Percentiles rank a stretch among this genome's conserved stretches.
Conservation (phyloP, 2,329 filamentous ascomycete species). For the Dryadomyces quercus-mongolicae region DNA sequence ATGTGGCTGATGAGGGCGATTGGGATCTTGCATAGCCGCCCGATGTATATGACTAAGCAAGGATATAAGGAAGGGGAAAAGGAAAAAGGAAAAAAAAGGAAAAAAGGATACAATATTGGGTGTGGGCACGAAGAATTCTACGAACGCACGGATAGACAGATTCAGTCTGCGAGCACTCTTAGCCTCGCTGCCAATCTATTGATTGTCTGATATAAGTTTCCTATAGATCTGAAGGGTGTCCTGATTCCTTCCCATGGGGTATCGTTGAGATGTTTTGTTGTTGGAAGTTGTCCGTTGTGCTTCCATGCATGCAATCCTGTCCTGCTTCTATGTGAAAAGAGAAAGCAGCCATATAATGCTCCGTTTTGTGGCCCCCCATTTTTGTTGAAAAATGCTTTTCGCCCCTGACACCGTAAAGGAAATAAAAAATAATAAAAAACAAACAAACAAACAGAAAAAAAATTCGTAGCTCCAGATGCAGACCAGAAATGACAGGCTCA, state of each 20-base stretch:
- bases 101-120: not conserved
- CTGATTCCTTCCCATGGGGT: conserved; percentile 15
- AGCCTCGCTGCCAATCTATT: not conserved
- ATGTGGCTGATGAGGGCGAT: conserved; percentile 37
- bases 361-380: conserved; percentile 8
- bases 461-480: not conserved
- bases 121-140: not conserved
- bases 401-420: conserved; percentile 5
- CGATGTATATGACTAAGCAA: not conserved
- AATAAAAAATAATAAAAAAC: conserved; percentile 2
- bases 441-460: not conserved
- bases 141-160: not conserved
- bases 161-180: not conserved
- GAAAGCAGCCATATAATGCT: conserved; percentile 3
- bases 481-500: not conserved
- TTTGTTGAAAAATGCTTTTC: conserved; percentile 14
- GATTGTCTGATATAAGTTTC: not conserved
- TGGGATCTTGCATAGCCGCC: conserved; percentile 18
- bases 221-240: not conserved
- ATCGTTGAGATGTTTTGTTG: conserved; percentile 22
- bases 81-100: not conserved
- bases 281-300: not conserved
- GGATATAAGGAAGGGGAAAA: not conserved
- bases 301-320: not conserved
- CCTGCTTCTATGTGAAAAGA: conserved; percentile 1